Conservation (phyloP, 2,329 filamentous ascomycete genomes). For the Fusarium armeniacum region DNA sequence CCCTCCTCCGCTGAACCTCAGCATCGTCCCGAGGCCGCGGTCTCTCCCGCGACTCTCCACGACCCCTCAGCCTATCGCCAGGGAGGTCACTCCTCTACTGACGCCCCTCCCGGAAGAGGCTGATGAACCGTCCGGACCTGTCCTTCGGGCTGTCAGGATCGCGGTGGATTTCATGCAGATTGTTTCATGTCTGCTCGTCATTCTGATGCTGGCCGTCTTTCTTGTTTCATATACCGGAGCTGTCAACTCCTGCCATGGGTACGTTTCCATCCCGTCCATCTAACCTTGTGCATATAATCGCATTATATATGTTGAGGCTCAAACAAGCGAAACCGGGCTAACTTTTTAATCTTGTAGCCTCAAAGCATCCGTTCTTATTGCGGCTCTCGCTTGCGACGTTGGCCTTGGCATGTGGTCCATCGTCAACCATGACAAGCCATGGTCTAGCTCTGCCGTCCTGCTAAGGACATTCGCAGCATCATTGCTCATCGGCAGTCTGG, state of each 20-base stretch:
- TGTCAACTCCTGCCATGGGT: slow-evolving; percentile 43
- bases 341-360: slow-evolving; percentile 28
- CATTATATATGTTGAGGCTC: not conserved
- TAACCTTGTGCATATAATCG: not conserved
- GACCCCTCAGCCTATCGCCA: slow-evolving; percentile 38
- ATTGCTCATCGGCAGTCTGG: slow-evolving; percentile 55
- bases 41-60: slow-evolving; percentile 45
- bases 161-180: slow-evolving; percentile 52
- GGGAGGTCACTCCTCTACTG: slow-evolving; percentile 45
- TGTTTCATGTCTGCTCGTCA: slow-evolving; percentile 51
- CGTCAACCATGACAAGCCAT: slow-evolving; percentile 50
- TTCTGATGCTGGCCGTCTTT: slow-evolving; percentile 54
- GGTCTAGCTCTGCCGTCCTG: slow-evolving; percentile 53
- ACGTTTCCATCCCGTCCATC: slow-evolving; percentile 15
- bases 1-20: slow-evolving; percentile 54
- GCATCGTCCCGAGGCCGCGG: slow-evolving; percentile 46
- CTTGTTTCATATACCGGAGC: slow-evolving; percentile 48
- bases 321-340: slow-evolving; percentile 4
- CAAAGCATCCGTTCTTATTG: slow-evolving; percentile 51
- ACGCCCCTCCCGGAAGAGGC: slow-evolving; percentile 46
- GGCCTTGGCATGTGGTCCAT: slow-evolving; percentile 56
- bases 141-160: slow-evolving; percentile 49
- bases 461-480: slow-evolving; percentile 52
- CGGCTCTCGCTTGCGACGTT: slow-evolving; percentile 54
- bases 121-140: slow-evolving; percentile 44